A percentile compares a stretch with the other conserved stretches of the same genome.
These are phyloP conservation scores for Seiridium cupressi DNA, from an alignment of 2,329 filamentous ascomycete genomes.

Conservation along the genomic window DNA sequence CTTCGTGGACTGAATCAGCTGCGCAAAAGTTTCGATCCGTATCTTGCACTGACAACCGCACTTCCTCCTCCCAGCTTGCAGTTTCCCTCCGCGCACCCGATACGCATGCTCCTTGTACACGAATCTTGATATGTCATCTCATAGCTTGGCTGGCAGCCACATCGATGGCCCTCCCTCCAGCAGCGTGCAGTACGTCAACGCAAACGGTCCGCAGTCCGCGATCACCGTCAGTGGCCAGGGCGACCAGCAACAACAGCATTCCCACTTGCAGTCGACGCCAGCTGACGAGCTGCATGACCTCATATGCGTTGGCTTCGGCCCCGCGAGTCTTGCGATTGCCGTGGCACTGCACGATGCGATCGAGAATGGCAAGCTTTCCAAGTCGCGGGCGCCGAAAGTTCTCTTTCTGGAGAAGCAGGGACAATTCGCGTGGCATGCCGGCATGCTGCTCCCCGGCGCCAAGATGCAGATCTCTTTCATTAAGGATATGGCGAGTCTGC, in stretches of 20 bases:
- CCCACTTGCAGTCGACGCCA: slow-evolving; percentile 50
- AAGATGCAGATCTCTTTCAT: slow-evolving; percentile 98
- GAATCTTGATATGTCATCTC: slow-evolving; percentile 22
- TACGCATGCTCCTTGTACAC: background rate
- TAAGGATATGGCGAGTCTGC: slow-evolving; percentile 89
- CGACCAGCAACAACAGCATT: slow-evolving; percentile 16
- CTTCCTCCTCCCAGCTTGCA: background rate
- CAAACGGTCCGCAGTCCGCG: slow-evolving; percentile 3
- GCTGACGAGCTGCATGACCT: slow-evolving; percentile 74
- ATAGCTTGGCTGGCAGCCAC: slow-evolving; percentile 25
- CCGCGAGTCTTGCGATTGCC: slow-evolving; percentile 84
- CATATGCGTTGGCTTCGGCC: slow-evolving; percentile 89
- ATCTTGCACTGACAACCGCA: background rate
- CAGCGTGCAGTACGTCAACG: background rate
- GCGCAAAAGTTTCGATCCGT: too few species aligned
- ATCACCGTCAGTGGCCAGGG: background rate
- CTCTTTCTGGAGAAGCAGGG: slow-evolving; percentile 85
- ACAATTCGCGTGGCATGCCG: slow-evolving; percentile 87
- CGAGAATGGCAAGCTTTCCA: slow-evolving; percentile 45
- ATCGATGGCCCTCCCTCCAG: slow-evolving; percentile 15
- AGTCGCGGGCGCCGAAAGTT: slow-evolving; percentile 60
- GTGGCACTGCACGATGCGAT: slow-evolving; percentile 84
- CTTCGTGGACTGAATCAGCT: background rate
- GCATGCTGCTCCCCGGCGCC: slow-evolving; percentile 89
- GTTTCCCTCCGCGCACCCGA: background rate